A percentile compares a stretch with the other conserved stretches of the same genome.
Evolutionary conservation across 2,329 filamentous ascomycete species (phyloP).

Genomic region (Elsinoe australis): DNA sequence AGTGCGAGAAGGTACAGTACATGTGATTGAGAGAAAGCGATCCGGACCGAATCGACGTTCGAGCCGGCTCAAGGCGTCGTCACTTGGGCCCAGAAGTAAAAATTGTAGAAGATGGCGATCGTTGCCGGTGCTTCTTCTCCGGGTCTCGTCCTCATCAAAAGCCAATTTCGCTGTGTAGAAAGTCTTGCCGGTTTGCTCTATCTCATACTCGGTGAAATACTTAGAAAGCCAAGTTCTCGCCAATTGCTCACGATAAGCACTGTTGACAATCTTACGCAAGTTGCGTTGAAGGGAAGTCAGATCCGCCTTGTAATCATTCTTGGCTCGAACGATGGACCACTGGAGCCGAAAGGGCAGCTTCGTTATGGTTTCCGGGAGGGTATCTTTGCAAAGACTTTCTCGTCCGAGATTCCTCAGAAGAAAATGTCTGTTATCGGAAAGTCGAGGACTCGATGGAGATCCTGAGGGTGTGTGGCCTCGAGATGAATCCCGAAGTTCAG

Average conservation of each 20-base stretch:
- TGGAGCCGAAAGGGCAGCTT: slow-evolving; percentile 21
- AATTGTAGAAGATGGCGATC: slow-evolving; percentile 5
- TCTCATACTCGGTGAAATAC: slow-evolving; percentile 54
- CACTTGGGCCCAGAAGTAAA: background rate
- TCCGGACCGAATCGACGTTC: slow-evolving; percentile 31
- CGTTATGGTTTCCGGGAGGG: slow-evolving; percentile 10
- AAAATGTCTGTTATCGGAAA: slow-evolving; percentile 1
- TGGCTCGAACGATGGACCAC: slow-evolving; percentile 14
- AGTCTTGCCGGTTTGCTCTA: slow-evolving; percentile 89
- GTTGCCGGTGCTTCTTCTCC: background rate
- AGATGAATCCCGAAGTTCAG: background rate
- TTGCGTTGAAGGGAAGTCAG: no score
- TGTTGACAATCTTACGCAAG: no score
- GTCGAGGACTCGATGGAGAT: background rate
- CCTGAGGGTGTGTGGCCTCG: background rate
- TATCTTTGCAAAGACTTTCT: background rate
- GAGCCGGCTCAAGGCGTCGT: slow-evolving; percentile 18
- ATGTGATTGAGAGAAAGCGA: slow-evolving; percentile 36
- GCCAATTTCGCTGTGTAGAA: slow-evolving; percentile 59
- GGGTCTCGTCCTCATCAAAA: background rate
- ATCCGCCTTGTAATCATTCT: background rate
- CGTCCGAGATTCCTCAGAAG: background rate
- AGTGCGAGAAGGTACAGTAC: slow-evolving; percentile 27
- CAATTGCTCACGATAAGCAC: background rate
- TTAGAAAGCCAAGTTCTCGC: no score